Base-by-base conservation (phyloP, 495 filamentous ascomycete genomes). In the Acidomyces sp. region DNA sequence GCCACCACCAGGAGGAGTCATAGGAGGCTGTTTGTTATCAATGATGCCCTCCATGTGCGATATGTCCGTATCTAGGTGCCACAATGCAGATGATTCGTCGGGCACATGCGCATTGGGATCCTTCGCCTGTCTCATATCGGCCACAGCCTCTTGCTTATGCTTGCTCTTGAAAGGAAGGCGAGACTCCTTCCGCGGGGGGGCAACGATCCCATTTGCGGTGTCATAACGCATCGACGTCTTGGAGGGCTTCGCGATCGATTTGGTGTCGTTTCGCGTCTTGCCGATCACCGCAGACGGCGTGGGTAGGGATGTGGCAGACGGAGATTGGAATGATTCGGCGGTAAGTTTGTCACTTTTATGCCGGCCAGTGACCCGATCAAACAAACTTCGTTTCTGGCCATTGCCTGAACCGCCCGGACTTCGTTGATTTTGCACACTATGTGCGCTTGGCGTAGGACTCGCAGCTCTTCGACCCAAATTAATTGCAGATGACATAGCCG, bases 1-100 rank as follows among this genome's bases (percentile, higher is more conserved):
- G 16, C 16, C 16, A 18, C 6, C 63, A 26, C 74, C 68, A 45
- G 80, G 74, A 3, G 78, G 75, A 0, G 71, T 78, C 48, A 77
- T 56, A 3, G 69, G 71, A 18, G 65, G 67, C n/a, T 72, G 75
- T 44, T 70, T 63, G 10, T 19, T 25, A 30, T 70, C 72, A 28
- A 95, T 62, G 41, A 95, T 93, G 19, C 81, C 87, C 48, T 82
- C 74, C 79, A 95, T 81, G 45, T 88, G 68, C 7, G 67, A 65
- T 13, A 95, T 69, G 56, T 95, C 76, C 3, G 81, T 90, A 60
- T 95, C 86, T 10, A 95, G 75, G 40, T 70, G 67, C 56, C 72
- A 92, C 39, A 76, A 64, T 2, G 54, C 54, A 7, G 55, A 39
- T 29, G 40, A 47, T 24, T 30, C 38, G 0, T 27, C 39, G 20